phyloP scores from a whole-genome alignment of 495 filamentous ascomycete genomes.

The Podospora pseudoanserina region DNA sequence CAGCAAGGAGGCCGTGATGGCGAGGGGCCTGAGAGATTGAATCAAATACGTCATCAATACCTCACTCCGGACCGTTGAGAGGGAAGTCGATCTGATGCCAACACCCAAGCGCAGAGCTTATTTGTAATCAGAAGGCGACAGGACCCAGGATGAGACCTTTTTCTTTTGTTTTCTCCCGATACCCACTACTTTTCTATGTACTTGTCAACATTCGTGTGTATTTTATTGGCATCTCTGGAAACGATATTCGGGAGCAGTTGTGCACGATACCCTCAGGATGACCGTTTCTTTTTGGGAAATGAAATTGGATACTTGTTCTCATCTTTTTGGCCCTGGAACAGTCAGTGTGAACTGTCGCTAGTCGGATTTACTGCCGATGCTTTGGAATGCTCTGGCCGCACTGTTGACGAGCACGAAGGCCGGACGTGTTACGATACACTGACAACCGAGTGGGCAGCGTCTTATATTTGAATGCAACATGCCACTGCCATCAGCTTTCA shows the following conservation, averaged over 20 bases:
- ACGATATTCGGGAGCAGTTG: not conserved
- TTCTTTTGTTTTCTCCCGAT: not conserved
- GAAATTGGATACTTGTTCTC: not conserved
- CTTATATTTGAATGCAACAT: conserved; percentile 8
- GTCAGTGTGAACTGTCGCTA: not conserved
- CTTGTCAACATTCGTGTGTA: not conserved
- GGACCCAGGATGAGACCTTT: not conserved
- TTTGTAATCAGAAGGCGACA: not conserved
- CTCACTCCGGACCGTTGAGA: not conserved
- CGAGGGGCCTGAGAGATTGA: conserved; percentile 4
- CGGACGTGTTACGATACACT: not conserved
- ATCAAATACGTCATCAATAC: not conserved
- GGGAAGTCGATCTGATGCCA: not conserved
- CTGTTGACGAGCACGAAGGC: no score
- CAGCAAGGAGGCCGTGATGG: conserved; percentile 22
- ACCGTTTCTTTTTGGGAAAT: not conserved
- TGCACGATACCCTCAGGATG: not conserved
- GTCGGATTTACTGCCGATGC: no score
- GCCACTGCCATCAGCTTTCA: not conserved
- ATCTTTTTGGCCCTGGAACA: not conserved
- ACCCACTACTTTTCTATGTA: not conserved
- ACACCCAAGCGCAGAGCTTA: not conserved
- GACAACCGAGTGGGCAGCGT: not conserved
- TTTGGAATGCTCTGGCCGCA: no score
- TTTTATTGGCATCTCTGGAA: not conserved